Evolutionary conservation across 164 flowering plant genomes (phyloP).

Genomic region (Sedum album): DNA sequence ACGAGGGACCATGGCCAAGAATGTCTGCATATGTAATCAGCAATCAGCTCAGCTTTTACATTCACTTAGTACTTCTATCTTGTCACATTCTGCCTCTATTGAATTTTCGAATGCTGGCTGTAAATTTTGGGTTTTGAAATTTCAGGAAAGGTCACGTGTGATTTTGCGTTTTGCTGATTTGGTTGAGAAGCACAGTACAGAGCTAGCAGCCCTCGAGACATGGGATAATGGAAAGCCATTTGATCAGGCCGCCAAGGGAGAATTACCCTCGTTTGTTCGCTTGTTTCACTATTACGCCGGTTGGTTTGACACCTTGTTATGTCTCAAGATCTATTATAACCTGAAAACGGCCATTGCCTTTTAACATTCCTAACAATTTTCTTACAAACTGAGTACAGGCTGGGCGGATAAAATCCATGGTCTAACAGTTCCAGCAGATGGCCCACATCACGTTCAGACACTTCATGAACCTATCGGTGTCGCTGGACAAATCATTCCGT

Average conservation of each 20-base stretch:
- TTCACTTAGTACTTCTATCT: not conserved
- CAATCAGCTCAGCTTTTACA: too few species aligned
- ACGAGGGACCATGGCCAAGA: not conserved
- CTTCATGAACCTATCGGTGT: constrained; percentile 35
- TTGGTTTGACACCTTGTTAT: not conserved
- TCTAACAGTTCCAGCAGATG: constrained; percentile 11
- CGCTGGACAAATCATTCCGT: constrained; percentile 29
- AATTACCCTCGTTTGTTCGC: not conserved
- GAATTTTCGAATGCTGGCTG: not conserved
- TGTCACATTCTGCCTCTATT: not conserved
- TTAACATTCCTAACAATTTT: not conserved
- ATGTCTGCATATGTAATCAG: not conserved
- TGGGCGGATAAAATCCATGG: constrained; percentile 25
- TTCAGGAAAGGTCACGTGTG: not conserved
- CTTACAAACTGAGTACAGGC: not conserved
- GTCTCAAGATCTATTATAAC: not conserved
- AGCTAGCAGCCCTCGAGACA: not conserved
- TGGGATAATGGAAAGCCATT: not conserved
- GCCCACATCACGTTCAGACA: constrained; percentile 20
- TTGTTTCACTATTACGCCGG: not conserved
- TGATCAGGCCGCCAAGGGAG: not conserved
- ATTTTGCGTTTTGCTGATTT: not conserved
- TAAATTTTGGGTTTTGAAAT: not conserved
- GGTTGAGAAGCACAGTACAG: not conserved
- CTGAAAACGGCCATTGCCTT: not conserved